These are phyloP conservation scores for Coniella vitis DNA, from an alignment of 2,329 filamentous ascomycete species.

Conservation along the genomic window DNA sequence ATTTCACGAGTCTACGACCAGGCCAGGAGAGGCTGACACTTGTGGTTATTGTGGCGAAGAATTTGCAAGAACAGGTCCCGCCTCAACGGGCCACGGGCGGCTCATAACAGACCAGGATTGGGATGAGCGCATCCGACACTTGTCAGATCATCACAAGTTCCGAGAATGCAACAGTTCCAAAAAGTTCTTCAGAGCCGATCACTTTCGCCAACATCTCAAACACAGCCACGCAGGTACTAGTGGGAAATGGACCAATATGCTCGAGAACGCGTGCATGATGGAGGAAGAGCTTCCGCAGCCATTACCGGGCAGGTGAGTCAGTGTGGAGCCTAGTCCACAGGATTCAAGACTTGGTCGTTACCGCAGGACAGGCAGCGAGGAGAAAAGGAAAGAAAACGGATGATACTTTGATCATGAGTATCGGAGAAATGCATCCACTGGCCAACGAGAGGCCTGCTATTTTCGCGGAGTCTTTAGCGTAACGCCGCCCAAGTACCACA, in stretches of 20 bases:
- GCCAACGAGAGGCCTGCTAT: too few relatives aligned
- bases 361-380: not conserved
- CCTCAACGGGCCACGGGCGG: slow-evolving; percentile 30
- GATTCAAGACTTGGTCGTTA: not conserved
- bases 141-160: slow-evolving; percentile 92
- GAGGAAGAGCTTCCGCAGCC: slow-evolving; percentile 64
- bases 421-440: too few relatives aligned
- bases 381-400: not conserved
- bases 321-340: not conserved
- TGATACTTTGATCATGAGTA: too few relatives aligned
- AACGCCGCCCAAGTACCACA: too few relatives aligned
- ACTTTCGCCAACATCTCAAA: slow-evolving; percentile 96
- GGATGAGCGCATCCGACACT: slow-evolving; percentile 77
- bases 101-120: slow-evolving; percentile 74
- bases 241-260: slow-evolving; percentile 98
- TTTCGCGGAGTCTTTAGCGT: too few relatives aligned
- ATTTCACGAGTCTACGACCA: slow-evolving; percentile 72
- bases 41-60: slow-evolving; percentile 97
- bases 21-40: slow-evolving; percentile 63
- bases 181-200: slow-evolving; percentile 95
- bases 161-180: slow-evolving; percentile 97
- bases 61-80: slow-evolving; percentile 52
- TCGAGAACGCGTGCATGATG: slow-evolving; percentile 95
- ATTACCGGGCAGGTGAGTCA: slow-evolving; percentile 20
- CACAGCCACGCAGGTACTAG: slow-evolving; percentile 94